Percentiles rank a stretch among this genome's conserved stretches.
These are phyloP conservation scores for Brassica balearica DNA, from an alignment of 441 rosid species.

Conservation along the genomic window DNA sequence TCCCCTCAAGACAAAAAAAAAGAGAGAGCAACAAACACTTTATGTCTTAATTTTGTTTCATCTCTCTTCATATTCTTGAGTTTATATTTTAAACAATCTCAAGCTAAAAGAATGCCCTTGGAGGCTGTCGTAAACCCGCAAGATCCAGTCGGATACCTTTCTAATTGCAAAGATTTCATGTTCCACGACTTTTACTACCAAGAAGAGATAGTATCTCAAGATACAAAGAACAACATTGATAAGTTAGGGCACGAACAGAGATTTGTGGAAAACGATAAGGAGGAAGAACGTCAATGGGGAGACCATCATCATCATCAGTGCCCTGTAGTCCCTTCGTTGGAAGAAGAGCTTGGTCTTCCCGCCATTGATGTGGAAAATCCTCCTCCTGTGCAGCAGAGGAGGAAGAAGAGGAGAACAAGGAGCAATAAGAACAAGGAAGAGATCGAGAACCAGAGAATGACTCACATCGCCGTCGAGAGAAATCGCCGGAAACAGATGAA, in stretches of 20 bases:
- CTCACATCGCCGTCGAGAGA: constrained; percentile 75
- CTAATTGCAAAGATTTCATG: constrained; percentile 46
- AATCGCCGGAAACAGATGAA: constrained; percentile 85
- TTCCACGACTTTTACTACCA: constrained; percentile 37
- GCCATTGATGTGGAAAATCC: constrained; percentile 13
- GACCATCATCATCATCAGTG: constrained; percentile 7
- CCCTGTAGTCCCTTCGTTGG: constrained; percentile 27
- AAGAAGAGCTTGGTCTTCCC: constrained; percentile 30
- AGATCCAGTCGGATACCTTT: constrained; percentile 50
- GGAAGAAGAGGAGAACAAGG: constrained; percentile 59
- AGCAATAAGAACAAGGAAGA: constrained; percentile 69
- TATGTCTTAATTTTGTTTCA: constrained; percentile 31
- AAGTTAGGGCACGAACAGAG: constrained; percentile 26
- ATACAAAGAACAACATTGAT: constrained; percentile 35
- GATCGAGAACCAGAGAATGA: constrained; percentile 76
- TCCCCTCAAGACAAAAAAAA: constrained; percentile 38
- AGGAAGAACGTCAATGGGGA: constrained; percentile 28
- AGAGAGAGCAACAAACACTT: constrained; percentile 41
- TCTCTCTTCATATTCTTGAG: not conserved
- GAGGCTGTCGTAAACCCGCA: constrained; percentile 54
- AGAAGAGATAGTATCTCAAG: constrained; percentile 36
- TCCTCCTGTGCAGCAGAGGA: constrained; percentile 33
- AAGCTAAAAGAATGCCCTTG: constrained; percentile 49
- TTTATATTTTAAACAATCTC: constrained; percentile 8
- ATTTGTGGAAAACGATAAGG: constrained; percentile 20